Evolutionary conservation across 1,139 yeast species (phyloP).

Genomic region (Casaregolazyma suthepensis): DNA sequence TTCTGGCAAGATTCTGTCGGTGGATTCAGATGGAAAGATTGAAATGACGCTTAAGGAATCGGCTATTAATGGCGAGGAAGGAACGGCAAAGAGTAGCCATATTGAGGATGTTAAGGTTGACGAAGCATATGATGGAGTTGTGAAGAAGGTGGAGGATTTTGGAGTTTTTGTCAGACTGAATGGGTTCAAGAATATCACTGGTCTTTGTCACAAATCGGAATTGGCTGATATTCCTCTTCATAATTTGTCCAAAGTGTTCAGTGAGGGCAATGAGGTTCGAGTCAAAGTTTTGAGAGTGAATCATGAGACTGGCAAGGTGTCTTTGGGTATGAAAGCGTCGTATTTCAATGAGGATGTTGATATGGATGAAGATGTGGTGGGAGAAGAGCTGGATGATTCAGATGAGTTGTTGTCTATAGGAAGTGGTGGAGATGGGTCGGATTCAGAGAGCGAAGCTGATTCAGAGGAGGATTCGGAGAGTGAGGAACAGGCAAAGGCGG

Average conservation of each 20-base stretch:
- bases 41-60: conserved; percentile 77
- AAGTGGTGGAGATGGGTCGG: conserved; percentile 24
- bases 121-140: conserved; percentile 65
- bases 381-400: conserved; percentile 27
- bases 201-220: conserved; percentile 82
- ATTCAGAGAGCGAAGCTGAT: conserved; percentile 29
- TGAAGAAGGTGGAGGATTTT: conserved; percentile 71
- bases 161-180: conserved; percentile 86
- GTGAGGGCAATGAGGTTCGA: conserved; percentile 85
- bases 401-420: conserved; percentile 24
- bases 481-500: conserved; percentile 22
- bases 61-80: conserved; percentile 55
- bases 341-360: conserved; percentile 50
- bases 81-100: conserved; percentile 32
- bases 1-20: conserved; percentile 65
- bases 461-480: conserved; percentile 30
- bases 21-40: conserved; percentile 53
- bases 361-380: conserved; percentile 31
- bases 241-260: conserved; percentile 54
- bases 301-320: conserved; percentile 60
- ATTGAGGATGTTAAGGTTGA: conserved; percentile 56
- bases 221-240: conserved; percentile 66
- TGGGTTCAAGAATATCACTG: conserved; percentile 68
- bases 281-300: conserved; percentile 68
- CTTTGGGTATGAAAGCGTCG: conserved; percentile 92